Evolutionary conservation across 1,139 yeast species (phyloP).

Genomic region (Nakaseomyces glabratus): DNA sequence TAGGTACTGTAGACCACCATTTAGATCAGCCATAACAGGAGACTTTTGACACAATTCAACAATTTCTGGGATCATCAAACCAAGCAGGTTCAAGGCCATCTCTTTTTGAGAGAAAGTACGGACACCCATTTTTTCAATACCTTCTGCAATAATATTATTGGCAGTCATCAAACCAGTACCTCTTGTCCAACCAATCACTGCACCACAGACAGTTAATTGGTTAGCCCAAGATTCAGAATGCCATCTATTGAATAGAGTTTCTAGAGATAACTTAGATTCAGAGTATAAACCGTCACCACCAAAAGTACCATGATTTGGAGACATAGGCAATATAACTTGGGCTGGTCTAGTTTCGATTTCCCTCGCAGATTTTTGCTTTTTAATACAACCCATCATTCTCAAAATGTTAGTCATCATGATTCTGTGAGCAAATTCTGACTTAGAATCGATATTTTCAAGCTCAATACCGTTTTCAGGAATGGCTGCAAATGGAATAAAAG

Average conservation of each 20-base stretch:
- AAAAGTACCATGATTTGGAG: constrained; percentile 98
- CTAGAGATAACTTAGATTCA: constrained; percentile 90
- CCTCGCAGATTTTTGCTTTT: constrained; percentile 62
- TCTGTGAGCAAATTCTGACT: constrained; percentile 95
- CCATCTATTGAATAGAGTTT: constrained; percentile 98
- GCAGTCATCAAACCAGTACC: constrained; percentile 98
- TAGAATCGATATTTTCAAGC: constrained; percentile 83
- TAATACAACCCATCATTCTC: constrained; percentile 85
- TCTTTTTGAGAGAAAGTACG: constrained; percentile 97
- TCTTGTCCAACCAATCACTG: constrained; percentile 98
- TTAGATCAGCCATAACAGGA: constrained; percentile 95
- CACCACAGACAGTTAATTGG: constrained; percentile 94
- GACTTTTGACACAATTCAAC: constrained; percentile 82
- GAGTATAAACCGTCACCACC: constrained; percentile 98
- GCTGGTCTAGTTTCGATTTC: constrained; percentile 95
- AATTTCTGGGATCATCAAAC: constrained; percentile 81
- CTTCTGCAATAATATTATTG: constrained; percentile 95
- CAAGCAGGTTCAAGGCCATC: constrained; percentile 97
- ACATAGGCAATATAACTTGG: constrained; percentile 88
- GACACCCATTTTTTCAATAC: constrained; percentile 90
- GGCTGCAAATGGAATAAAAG: constrained; percentile 94
- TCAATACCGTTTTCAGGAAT: constrained; percentile 98
- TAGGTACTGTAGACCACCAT: constrained; percentile 94
- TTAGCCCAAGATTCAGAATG: constrained; percentile 93
- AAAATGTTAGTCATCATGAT: constrained; percentile 93